Conservation (phyloP, 441 rosid species). For the Euphorbia corollata region DNA sequence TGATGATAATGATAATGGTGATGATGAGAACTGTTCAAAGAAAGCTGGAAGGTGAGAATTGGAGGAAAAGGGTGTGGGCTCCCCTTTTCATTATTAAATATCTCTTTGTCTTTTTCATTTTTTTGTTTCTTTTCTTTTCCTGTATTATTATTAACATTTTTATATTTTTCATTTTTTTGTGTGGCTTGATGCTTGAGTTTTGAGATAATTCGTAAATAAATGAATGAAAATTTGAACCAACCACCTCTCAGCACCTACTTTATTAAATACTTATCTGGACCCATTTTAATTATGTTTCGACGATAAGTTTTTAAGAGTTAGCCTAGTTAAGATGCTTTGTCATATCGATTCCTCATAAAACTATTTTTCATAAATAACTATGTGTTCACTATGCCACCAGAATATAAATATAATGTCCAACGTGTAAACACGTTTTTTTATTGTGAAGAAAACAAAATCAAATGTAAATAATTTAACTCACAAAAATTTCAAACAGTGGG, state of each 20-base stretch:
- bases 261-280: constrained; percentile 16
- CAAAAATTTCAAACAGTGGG: constrained; percentile 8
- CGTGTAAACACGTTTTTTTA: constrained; percentile 5
- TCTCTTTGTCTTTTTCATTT: constrained; percentile 38
- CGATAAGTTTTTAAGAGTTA: neutral
- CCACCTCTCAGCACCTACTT: constrained; percentile 37
- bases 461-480: neutral
- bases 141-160: constrained; percentile 18
- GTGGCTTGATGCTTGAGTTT: too few relatives aligned
- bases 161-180: constrained; percentile 10
- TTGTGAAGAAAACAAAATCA: neutral
- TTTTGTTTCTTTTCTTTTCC: constrained; percentile 17
- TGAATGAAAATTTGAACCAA: constrained; percentile 25
- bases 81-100: constrained; percentile 35
- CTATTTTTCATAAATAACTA: neutral
- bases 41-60: neutral
- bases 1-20: constrained; percentile 14
- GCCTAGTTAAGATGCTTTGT: too few relatives aligned
- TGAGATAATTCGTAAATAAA: too few relatives aligned
- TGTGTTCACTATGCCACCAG: neutral
- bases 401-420: neutral
- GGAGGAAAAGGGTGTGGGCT: constrained; percentile 19
- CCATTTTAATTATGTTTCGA: neutral
- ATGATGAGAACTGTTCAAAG: constrained; percentile 2
- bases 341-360: too few relatives aligned